These are phyloP conservation scores for Phlebiopsis gigantea DNA, from an alignment of 768 basidiomycete species.

Conservation along the genomic window DNA sequence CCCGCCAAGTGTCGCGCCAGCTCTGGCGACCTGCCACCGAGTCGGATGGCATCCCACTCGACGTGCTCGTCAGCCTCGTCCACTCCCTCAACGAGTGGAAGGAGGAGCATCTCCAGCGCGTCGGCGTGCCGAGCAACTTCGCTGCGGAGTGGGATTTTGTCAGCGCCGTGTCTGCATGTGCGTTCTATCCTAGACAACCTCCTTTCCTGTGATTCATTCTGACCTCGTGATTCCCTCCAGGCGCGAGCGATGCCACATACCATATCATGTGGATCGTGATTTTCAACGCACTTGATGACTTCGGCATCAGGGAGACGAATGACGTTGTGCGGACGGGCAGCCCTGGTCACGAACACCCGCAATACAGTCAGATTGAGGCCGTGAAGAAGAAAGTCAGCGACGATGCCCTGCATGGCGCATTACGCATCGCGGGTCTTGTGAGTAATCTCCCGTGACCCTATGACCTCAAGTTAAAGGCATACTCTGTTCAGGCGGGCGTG, in stretches of 20 bases:
- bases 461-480: background rate
- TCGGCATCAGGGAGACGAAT: conserved; percentile 73
- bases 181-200: no score
- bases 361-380: conserved; percentile 50
- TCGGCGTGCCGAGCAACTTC: conserved; percentile 85
- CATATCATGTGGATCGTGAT: conserved; percentile 90
- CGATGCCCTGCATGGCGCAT: conserved; percentile 79
- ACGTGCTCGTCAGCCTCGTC: conserved; percentile 53
- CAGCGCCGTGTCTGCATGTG: conserved; percentile 60
- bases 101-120: conserved; percentile 64
- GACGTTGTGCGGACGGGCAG: conserved; percentile 34
- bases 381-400: conserved; percentile 67
- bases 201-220: background rate
- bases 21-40: conserved; percentile 79
- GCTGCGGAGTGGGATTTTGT: conserved; percentile 90
- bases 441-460: conserved; percentile 23
- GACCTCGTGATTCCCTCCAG: conserved; percentile 39
- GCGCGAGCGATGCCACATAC: conserved; percentile 83
- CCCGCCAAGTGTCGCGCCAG: conserved; percentile 74
- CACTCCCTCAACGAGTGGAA: conserved; percentile 65
- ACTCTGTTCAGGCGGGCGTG: conserved; percentile 57
- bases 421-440: conserved; percentile 86
- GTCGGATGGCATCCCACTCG: conserved; percentile 69
- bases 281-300: conserved; percentile 80
- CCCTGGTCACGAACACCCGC: conserved; percentile 30